phyloP scores from a whole-genome alignment of 2,329 filamentous ascomycete genomes.

The Fusarium stilboides region DNA sequence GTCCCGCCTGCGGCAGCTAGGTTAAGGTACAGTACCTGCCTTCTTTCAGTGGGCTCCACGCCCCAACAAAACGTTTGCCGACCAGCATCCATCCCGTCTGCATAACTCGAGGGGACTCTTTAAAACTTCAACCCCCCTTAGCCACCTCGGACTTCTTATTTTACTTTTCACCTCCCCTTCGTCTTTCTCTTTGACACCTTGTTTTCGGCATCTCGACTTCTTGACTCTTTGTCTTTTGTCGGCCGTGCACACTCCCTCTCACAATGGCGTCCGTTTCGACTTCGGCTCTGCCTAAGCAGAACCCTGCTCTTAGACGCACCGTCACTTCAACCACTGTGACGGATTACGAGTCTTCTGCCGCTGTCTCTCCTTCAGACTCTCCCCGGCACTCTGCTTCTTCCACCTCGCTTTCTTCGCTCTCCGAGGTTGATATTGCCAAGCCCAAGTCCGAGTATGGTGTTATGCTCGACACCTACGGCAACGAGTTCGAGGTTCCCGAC shows the following conservation, averaged over 20 bases:
- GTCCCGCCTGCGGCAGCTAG: conserved; percentile 18
- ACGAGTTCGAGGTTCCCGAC: conserved; percentile 92
- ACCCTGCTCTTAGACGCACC: conserved; percentile 65
- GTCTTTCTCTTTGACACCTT: conserved; percentile 18
- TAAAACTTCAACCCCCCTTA: conserved; percentile 44
- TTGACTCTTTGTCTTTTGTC: conserved; percentile 43
- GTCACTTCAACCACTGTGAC: conserved; percentile 64
- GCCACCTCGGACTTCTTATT: conserved; percentile 2
- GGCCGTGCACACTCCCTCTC: conserved; percentile 29
- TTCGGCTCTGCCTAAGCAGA: conserved; percentile 59
- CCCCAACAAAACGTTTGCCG: conserved; percentile 51
- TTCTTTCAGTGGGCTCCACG: conserved; percentile 45
- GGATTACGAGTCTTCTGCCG: conserved; percentile 69
- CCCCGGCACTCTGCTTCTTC: conserved; percentile 79
- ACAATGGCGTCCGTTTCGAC: conserved; percentile 65
- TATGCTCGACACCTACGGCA: conserved; percentile 93
- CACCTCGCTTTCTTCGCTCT: conserved; percentile 92
- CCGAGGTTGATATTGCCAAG: conserved; percentile 69
- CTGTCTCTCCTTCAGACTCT: conserved; percentile 72
- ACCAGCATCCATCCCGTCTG: conserved; percentile 33
- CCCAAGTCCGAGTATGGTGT: conserved; percentile 66
- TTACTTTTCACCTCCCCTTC: conserved; percentile 12
- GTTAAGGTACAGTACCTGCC: conserved; percentile 23
- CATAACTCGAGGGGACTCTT: conserved; percentile 28
- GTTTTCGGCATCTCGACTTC: conserved; percentile 40